Conservation (phyloP, 192 early-diverging fungal species). For the Coemansia sp. region DNA sequence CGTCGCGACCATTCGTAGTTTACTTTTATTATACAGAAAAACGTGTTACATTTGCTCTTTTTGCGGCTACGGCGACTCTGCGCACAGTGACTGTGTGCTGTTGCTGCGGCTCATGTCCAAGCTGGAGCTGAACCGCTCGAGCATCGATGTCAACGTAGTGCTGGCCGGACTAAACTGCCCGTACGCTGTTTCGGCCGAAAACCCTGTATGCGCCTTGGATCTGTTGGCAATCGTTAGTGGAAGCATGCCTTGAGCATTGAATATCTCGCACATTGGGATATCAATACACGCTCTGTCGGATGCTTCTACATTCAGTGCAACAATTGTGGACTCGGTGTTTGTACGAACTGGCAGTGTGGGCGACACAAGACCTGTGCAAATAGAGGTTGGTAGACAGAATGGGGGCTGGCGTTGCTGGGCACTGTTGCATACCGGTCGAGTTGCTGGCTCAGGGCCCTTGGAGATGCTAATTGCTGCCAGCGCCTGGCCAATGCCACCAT, state of each 20-base stretch:
- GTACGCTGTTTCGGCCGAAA: constrained; percentile 1
- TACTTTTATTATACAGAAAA: background rate
- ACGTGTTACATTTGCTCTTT: background rate
- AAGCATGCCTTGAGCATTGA: background rate
- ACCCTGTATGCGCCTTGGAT: background rate
- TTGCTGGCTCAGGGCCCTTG: background rate
- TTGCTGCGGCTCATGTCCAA: background rate
- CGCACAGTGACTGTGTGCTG: background rate
- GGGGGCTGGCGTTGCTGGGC: too few relatives aligned
- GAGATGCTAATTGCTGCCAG: background rate
- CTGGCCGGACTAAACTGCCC: constrained; percentile 3
- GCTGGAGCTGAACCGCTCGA: constrained; percentile 2
- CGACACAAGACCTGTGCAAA: background rate
- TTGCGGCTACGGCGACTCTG: background rate
- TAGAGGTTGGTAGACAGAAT: background rate
- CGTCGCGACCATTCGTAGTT: constrained; percentile 26
- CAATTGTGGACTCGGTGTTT: background rate
- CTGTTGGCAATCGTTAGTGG: background rate
- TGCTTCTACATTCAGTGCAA: background rate
- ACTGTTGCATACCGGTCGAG: background rate
- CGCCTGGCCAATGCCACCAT: background rate
- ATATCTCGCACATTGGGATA: constrained; percentile 21
- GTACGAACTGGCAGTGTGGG: constrained; percentile 2
- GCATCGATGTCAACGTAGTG: constrained; percentile 8
- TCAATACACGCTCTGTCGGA: background rate